These are phyloP conservation scores for Sporormia fimetaria DNA, from an alignment of 495 filamentous ascomycete genomes.

Conservation along the genomic window DNA sequence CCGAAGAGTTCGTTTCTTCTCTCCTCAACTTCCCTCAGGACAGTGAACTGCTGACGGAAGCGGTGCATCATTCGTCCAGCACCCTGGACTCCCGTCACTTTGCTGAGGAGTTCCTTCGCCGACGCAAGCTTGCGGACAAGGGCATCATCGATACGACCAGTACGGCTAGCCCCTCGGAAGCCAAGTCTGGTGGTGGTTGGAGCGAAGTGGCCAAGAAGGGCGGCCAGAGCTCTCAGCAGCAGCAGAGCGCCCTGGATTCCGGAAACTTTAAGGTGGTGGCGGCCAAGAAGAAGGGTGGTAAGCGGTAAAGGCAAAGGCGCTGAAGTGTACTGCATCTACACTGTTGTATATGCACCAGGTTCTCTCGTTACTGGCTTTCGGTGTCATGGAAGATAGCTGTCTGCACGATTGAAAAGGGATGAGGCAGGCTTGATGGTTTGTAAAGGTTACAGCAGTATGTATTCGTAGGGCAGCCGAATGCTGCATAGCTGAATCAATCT, in stretches of 20 bases:
- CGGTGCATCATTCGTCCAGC: constrained; percentile 71
- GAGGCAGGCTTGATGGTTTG: not conserved
- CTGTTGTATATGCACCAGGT: too few relatives aligned
- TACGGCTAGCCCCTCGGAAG: constrained; percentile 34
- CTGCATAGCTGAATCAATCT: too few relatives aligned
- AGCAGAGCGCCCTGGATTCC: constrained; percentile 37
- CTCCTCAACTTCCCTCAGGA: constrained; percentile 67
- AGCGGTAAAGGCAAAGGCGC: constrained; percentile 23
- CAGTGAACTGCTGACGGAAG: constrained; percentile 70
- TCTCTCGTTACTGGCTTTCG: not conserved
- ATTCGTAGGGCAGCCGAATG: too few relatives aligned
- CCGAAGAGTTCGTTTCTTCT: constrained; percentile 66
- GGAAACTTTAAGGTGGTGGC: constrained; percentile 77
- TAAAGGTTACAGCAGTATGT: too few relatives aligned
- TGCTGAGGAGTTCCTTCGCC: constrained; percentile 84
- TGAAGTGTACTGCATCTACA: too few relatives aligned
- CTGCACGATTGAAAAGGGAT: too few relatives aligned
- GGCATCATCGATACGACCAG: constrained; percentile 54
- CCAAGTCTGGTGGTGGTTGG: constrained; percentile 54
- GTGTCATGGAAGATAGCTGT: too few relatives aligned
- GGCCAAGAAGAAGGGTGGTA: constrained; percentile 74
- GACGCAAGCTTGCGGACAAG: constrained; percentile 82
- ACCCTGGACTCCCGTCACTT: constrained; percentile 88
- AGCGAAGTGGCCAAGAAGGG: constrained; percentile 96
- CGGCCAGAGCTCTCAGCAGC: constrained; percentile 36